Conservation (phyloP, 23 red algal species). For the Pyropia haitanensis region DNA sequence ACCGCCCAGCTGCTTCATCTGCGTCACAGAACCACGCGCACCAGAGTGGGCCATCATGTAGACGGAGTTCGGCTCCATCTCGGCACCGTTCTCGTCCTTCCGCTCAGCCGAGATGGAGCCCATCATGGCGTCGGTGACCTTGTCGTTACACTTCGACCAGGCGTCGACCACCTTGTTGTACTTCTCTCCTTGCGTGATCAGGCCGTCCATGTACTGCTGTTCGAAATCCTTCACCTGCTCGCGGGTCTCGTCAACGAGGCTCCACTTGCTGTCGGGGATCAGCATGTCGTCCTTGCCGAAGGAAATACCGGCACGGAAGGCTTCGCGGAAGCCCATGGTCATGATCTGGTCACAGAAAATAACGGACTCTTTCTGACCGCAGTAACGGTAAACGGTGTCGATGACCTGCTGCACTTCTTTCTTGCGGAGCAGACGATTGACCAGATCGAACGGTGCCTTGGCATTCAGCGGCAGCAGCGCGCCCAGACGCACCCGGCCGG, state of each 20-base stretch:
- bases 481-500: no score
- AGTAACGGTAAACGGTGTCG: conserved; percentile 2
- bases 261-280: not conserved
- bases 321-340: not conserved
- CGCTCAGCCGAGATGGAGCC: not conserved
- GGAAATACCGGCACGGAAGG: not conserved
- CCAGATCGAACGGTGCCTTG: no score
- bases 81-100: not conserved
- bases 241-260: not conserved
- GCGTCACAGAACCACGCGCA: not conserved
- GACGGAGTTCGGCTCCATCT: not conserved
- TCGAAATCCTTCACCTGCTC: conserved; percentile 1
- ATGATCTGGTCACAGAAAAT: not conserved
- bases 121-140: not conserved
- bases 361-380: not conserved
- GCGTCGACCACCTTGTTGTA: conserved; percentile 5
- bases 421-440: no score
- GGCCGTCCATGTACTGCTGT: not conserved
- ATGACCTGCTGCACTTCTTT: no score
- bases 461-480: no score
- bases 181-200: not conserved
- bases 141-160: not conserved
- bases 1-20: conserved; percentile 2
- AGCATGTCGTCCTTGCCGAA: not conserved
- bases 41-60: conserved; percentile 1